Conservation (phyloP, 2,329 filamentous ascomycete genomes). For the Colletotrichum chrysophilum region DNA sequence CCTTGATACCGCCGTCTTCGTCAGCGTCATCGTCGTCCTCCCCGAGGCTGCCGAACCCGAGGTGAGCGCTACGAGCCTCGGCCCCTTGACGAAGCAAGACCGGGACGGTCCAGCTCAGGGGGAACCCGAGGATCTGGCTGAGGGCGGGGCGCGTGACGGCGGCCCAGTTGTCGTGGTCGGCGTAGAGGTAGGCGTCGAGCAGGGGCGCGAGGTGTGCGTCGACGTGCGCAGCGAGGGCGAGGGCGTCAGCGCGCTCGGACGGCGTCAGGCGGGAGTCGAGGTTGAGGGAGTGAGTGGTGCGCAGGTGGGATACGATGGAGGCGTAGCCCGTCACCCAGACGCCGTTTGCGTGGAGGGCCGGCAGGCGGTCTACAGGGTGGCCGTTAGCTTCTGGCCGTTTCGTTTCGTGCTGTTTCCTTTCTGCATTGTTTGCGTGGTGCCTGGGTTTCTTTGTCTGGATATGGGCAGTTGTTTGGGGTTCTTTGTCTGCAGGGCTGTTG, state of each 20-base stretch:
- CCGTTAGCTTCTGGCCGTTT: not conserved
- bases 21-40: conserved; percentile 50
- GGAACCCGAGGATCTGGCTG: conserved; percentile 80
- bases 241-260: conserved; percentile 48
- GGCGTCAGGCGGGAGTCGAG: conserved; percentile 45
- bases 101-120: conserved; percentile 86
- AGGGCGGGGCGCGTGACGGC: conserved; percentile 80
- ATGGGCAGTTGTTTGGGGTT: not conserved
- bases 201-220: conserved; percentile 77
- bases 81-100: conserved; percentile 74
- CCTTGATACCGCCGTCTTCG: conserved; percentile 32
- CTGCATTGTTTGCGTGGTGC: not conserved
- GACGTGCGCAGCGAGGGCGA: conserved; percentile 71
- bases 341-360: conserved; percentile 56
- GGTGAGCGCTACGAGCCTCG: conserved; percentile 70
- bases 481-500: conserved; percentile 22
- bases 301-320: conserved; percentile 64
- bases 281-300: conserved; percentile 34
- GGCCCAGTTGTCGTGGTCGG: conserved; percentile 88
- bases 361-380: conserved; percentile 53
- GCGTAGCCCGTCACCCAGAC: conserved; percentile 66
- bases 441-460: not conserved
- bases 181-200: conserved; percentile 86
- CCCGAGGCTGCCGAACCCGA: conserved; percentile 73
- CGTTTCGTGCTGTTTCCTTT: not conserved